Evolutionary conservation across 345 rosid species (phyloP).

Genomic region (Dipteronia sinensis): DNA sequence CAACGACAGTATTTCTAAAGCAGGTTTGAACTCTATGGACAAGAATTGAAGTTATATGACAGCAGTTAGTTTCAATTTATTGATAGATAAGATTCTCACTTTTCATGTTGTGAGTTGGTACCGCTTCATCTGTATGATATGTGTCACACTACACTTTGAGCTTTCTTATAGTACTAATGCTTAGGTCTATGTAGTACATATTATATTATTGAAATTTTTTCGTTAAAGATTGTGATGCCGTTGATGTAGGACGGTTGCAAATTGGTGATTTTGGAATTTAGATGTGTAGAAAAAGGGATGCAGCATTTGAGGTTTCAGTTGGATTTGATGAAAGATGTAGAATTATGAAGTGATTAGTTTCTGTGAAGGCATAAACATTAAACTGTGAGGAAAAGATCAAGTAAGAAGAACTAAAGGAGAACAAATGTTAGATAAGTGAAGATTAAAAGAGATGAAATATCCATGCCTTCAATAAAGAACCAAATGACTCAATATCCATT

Average conservation of each 20-base stretch:
- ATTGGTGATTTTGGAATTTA: background rate
- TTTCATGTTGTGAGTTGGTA: background rate
- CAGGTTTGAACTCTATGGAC: conserved; percentile 48
- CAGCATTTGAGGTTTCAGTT: background rate
- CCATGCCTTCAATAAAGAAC: background rate
- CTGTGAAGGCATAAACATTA: background rate
- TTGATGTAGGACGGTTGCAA: background rate
- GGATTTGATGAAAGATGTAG: background rate
- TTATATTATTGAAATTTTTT: background rate
- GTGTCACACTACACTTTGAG: background rate
- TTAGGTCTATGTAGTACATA: background rate
- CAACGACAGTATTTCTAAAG: conserved; percentile 41
- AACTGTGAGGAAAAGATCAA: background rate
- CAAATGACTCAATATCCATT: background rate
- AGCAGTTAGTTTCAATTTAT: background rate
- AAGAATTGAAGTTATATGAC: background rate
- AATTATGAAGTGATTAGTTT: background rate
- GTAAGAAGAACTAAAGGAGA: background rate
- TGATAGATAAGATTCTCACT: background rate
- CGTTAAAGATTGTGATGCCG: background rate
- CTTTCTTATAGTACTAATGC: background rate
- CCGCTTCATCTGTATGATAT: background rate
- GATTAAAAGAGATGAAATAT: background rate
- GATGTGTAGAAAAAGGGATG: conserved; percentile 3
- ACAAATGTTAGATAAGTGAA: background rate